Evolutionary conservation across 805 yeast genomes (phyloP).

Genomic region (Teunomyces cretensis): DNA sequence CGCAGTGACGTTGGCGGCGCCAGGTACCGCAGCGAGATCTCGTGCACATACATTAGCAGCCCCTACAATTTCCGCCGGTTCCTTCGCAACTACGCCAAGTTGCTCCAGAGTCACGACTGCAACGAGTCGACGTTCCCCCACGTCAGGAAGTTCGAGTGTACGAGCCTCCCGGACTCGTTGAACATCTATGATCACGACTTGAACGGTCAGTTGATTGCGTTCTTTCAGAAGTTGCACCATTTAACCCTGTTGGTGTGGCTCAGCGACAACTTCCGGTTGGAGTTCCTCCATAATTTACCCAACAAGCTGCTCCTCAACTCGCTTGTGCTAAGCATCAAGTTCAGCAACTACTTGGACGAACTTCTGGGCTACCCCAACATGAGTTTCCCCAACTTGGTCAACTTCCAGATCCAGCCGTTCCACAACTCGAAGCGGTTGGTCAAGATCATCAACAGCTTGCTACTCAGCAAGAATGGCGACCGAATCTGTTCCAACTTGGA

Average conservation of each 20-base stretch:
- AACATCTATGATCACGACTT: constrained; percentile 34
- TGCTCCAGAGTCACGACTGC: too few species aligned
- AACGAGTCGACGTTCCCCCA: constrained; percentile 15
- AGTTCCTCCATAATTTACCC: constrained; percentile 30
- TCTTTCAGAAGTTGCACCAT: constrained; percentile 23
- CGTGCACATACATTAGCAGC: constrained; percentile 35
- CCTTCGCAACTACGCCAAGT: constrained; percentile 13
- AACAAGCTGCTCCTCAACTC: constrained; percentile 22
- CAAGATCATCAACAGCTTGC: constrained; percentile 17
- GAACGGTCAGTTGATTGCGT: constrained; percentile 21
- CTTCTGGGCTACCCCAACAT: constrained; percentile 5
- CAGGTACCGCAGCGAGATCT: constrained; percentile 1
- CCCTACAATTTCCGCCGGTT: constrained; percentile 41
- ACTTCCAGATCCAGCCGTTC: constrained; percentile 36
- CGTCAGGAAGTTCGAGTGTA: constrained; percentile 24
- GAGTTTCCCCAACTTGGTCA: constrained; percentile 26
- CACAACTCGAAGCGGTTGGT: constrained; percentile 23
- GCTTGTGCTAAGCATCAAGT: constrained; percentile 31
- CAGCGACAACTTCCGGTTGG: constrained; percentile 28
- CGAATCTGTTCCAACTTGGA: constrained; percentile 13
- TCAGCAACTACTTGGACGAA: constrained; percentile 20
- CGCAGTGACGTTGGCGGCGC: not conserved
- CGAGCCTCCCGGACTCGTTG: constrained; percentile 43
- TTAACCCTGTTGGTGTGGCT: constrained; percentile 34
- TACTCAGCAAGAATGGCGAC: constrained; percentile 6